Base-by-base conservation (phyloP, 164 flowering plant species). In the Magnolia sinica region DNA sequence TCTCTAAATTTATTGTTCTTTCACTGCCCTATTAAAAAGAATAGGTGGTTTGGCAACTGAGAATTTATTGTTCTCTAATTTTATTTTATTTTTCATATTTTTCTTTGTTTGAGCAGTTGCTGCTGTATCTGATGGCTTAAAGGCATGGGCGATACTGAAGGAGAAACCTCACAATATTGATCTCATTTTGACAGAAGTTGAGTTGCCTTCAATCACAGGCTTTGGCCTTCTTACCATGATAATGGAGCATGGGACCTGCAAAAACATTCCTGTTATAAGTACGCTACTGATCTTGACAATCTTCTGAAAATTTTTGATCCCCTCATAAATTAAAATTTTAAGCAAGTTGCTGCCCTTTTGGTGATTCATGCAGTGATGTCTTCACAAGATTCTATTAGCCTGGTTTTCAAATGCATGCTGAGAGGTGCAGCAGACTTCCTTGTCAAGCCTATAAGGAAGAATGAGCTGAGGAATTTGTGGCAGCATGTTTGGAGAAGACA, bases 401-500 rank as follows among this genome's bases (percentile, higher is more conserved):
- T 88, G 31, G 98, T 92, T 37, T 90, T 90, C 75, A 89, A 91
- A 77, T 96, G 97, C 87, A 93, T 94, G 97, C 67, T 90, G 87
- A 89, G 87, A 83, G 99, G 99, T 76, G 99, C 97, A 78, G 91
- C 92, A 18, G 99, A 96, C 80, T 96, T 91, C 86, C 95, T 96
- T 64, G 90, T 94, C 50, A 96, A 96, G 86, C 99, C 99, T 19
- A 68, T 96, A 50, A 84, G 99, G 82, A 96, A 83, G 81, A 96
- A 96, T 76, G 99, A 96, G 82, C 85, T 96, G 51, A 91, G 84
- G 74, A 96, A 92, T 82, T 78, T 96, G 82, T 96, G 99, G 99
- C 99, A 93, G 87, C 99, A 95, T 89, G 95, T 92, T 68, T 95
- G 98, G 99, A 93, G 97, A 77, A 89, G 92, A 81, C 94, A 90